Evolutionary conservation across 2,329 filamentous ascomycete species (phyloP).

Genomic region (Chrysoporthe cubensis): DNA sequence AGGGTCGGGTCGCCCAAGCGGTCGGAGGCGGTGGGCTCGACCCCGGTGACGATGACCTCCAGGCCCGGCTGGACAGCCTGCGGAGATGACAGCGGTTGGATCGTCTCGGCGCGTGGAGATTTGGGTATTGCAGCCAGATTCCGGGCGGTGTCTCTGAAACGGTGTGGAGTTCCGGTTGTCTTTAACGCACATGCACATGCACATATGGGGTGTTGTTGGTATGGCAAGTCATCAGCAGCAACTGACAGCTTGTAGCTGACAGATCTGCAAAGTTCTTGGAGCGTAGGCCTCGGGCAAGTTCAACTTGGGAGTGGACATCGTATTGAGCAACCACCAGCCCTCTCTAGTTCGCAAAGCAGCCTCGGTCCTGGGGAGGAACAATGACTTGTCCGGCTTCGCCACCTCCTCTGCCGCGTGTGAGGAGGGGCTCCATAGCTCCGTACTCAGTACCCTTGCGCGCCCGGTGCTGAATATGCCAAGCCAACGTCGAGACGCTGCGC

Average conservation of each 20-base stretch:
- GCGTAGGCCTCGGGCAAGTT: background rate
- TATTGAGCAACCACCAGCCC: background rate
- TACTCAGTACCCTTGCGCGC: no score
- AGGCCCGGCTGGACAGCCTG: slow-evolving; percentile 89
- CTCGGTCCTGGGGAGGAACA: background rate
- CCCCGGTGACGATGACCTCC: slow-evolving; percentile 85
- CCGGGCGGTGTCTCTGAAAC: slow-evolving; percentile 7
- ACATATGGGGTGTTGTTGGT: background rate
- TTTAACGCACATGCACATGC: background rate
- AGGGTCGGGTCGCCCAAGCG: slow-evolving; percentile 83
- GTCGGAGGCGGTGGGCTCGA: slow-evolving; percentile 72
- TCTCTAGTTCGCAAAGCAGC: background rate
- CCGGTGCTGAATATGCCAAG: no score
- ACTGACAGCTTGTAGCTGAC: background rate
- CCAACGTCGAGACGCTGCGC: no score
- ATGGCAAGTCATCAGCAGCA: background rate
- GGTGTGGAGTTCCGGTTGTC: slow-evolving; percentile 7
- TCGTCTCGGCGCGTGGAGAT: background rate
- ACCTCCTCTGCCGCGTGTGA: no score
- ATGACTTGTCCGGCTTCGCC: no score
- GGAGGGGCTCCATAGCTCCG: no score
- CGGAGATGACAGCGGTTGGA: slow-evolving; percentile 51
- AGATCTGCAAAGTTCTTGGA: background rate
- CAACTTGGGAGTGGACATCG: background rate
- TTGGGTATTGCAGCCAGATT: no score